Evolutionary conservation across 2,329 filamentous ascomycete genomes (phyloP).

Genomic region (Trichoderma oligosporum): DNA sequence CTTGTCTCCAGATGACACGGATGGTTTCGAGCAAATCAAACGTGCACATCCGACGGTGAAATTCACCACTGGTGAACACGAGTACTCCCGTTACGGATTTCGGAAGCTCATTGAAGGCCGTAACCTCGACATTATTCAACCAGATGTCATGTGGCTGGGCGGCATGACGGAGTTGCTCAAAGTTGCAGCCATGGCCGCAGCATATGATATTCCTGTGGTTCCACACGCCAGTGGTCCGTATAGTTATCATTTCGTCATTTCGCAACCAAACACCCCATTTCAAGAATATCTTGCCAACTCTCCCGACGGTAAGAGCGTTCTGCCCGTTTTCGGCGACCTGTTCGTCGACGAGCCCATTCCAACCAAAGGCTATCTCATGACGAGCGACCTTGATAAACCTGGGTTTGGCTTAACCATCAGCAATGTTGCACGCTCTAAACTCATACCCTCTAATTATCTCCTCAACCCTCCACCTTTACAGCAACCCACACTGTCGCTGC

Average conservation of each 20-base stretch:
- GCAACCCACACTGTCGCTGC: constrained; percentile 11
- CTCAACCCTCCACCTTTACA: constrained; percentile 60
- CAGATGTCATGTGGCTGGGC: constrained; percentile 96
- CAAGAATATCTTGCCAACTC: constrained; percentile 96
- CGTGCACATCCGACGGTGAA: constrained; percentile 83
- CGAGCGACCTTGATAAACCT: constrained; percentile 77
- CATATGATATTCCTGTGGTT: constrained; percentile 91
- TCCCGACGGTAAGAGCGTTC: constrained; percentile 80
- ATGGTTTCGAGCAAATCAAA: constrained; percentile 87
- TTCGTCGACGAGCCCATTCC: constrained; percentile 91
- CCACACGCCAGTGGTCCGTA: constrained; percentile 94
- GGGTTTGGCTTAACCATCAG: constrained; percentile 89
- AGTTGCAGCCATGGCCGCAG: constrained; percentile 81
- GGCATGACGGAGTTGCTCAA: constrained; percentile 89
- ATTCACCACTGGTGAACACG: constrained; percentile 94
- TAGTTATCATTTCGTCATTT: constrained; percentile 94
- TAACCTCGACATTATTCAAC: constrained; percentile 90
- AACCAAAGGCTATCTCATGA: constrained; percentile 71
- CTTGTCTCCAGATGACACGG: constrained; percentile 83
- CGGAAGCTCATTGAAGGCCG: constrained; percentile 88
- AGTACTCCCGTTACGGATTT: constrained; percentile 92
- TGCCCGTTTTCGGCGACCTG: constrained; percentile 73
- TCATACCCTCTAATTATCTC: constrained; percentile 72
- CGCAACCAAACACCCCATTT: constrained; percentile 88
- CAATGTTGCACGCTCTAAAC: constrained; percentile 63